A percentile compares a stretch with the other conserved stretches of the same genome.
These are phyloP conservation scores for Trichocomaceae sp. DNA, from an alignment of 2,329 filamentous ascomycete genomes.

Conservation along the genomic window DNA sequence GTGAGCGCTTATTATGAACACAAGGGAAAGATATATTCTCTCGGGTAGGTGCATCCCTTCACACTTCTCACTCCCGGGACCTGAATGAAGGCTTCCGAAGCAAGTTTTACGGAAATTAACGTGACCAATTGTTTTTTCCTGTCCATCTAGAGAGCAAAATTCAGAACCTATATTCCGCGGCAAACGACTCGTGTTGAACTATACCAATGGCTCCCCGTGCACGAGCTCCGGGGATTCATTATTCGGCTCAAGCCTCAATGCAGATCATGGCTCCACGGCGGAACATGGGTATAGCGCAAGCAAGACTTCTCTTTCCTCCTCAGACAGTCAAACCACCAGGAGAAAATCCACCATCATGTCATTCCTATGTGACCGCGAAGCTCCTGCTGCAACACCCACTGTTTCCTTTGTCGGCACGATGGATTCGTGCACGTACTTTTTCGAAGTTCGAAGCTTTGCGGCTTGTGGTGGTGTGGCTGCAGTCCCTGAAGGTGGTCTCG, in stretches of 20 bases:
- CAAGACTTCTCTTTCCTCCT: neutral
- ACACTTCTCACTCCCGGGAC: no score
- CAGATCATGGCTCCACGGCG: slow-evolving; percentile 18
- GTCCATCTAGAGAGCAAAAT: slow-evolving; percentile 36
- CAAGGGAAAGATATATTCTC: slow-evolving; percentile 39
- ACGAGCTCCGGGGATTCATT: slow-evolving; percentile 16
- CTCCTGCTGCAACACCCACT: slow-evolving; percentile 58
- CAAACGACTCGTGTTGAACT: slow-evolving; percentile 65
- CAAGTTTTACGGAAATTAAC: neutral
- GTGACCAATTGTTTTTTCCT: neutral
- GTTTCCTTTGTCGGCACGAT: slow-evolving; percentile 82
- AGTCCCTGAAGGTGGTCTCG: slow-evolving; percentile 55
- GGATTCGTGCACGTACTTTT: slow-evolving; percentile 92
- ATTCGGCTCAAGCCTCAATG: slow-evolving; percentile 5
- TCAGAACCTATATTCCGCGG: slow-evolving; percentile 44
- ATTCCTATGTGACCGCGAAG: slow-evolving; percentile 84
- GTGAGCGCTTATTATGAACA: slow-evolving; percentile 45
- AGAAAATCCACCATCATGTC: slow-evolving; percentile 79
- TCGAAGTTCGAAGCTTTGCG: slow-evolving; percentile 79
- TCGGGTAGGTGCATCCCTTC: slow-evolving; percentile 33
- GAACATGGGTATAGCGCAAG: slow-evolving; percentile 10
- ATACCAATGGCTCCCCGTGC: slow-evolving; percentile 70
- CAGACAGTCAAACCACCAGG: slow-evolving; percentile 21
- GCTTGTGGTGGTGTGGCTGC: slow-evolving; percentile 69
- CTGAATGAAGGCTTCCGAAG: no score